These are phyloP conservation scores for Ulota crispa DNA, from an alignment of 225 moss, liverwort and hornwort genomes.

Conservation along the genomic window DNA sequence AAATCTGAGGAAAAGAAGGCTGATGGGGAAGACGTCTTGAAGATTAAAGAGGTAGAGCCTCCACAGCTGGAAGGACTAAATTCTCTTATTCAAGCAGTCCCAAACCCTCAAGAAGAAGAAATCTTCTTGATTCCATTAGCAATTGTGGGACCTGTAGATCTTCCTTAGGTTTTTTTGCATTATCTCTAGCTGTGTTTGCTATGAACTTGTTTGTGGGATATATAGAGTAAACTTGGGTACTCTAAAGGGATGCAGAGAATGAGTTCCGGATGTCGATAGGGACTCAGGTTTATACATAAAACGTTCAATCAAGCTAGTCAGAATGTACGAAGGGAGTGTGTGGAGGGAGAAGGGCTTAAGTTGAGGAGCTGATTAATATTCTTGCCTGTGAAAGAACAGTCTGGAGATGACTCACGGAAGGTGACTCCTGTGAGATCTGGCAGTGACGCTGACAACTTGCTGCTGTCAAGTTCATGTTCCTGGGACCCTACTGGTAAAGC, in stretches of 20 bases:
- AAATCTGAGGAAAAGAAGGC: slow-evolving; percentile 22
- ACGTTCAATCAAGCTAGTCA: slow-evolving; percentile 23
- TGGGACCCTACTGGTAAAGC: slow-evolving; percentile 55
- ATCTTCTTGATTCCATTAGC: slow-evolving; percentile 30
- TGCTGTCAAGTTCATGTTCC: slow-evolving; percentile 35
- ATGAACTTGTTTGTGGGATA: slow-evolving; percentile 1
- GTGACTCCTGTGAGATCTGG: slow-evolving; percentile 25
- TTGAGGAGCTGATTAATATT: slow-evolving; percentile 43
- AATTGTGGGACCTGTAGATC: slow-evolving; percentile 31
- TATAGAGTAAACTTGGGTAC: neutral
- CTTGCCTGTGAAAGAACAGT: slow-evolving; percentile 41
- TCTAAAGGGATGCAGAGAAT: slow-evolving; percentile 9
- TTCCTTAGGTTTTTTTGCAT: slow-evolving; percentile 9
- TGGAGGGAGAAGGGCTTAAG: slow-evolving; percentile 1
- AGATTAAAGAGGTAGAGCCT: slow-evolving; percentile 59
- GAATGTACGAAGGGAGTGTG: slow-evolving; percentile 13
- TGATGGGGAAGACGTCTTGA: slow-evolving; percentile 27
- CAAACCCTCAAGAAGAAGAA: slow-evolving; percentile 52
- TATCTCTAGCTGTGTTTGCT: slow-evolving; percentile 10
- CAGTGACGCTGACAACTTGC: slow-evolving; percentile 29
- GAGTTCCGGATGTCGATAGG: slow-evolving; percentile 4
- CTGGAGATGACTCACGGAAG: slow-evolving; percentile 34
- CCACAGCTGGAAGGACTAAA: slow-evolving; percentile 59
- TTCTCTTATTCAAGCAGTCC: slow-evolving; percentile 57
- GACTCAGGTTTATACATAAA: slow-evolving; percentile 16